Conservation (phyloP, 257 asterid species). For the Forsythia suspensa region DNA sequence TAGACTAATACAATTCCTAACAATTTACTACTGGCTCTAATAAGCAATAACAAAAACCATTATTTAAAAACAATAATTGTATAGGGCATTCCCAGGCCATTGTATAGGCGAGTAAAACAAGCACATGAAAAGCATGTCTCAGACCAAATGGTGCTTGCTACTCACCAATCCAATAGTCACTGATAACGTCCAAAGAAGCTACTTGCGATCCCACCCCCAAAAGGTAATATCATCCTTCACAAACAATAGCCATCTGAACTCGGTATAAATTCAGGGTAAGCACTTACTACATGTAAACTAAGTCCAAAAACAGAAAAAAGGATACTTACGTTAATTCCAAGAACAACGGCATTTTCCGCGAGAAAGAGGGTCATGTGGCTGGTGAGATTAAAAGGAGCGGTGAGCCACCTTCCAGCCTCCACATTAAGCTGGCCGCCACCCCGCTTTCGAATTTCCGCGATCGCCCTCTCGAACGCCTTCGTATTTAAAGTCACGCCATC, state of each 20-base stretch:
- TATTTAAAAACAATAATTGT: too few species aligned
- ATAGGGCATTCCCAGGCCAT: too few species aligned
- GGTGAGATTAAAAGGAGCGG: constrained; percentile 92
- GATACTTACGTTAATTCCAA: constrained; percentile 70
- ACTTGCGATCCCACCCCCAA: constrained; percentile 4
- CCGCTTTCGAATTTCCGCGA: constrained; percentile 53
- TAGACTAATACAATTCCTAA: background rate
- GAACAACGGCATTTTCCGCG: constrained; percentile 71
- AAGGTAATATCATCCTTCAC: background rate
- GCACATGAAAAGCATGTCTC: too few species aligned
- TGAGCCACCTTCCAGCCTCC: constrained; percentile 74
- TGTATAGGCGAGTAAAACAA: too few species aligned
- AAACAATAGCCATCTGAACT: background rate
- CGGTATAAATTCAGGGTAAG: too few species aligned
- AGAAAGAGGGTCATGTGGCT: constrained; percentile 82
- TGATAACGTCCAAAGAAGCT: background rate
- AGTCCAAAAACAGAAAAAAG: background rate
- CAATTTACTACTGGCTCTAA: background rate
- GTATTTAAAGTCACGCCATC: constrained; percentile 80
- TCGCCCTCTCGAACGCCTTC: constrained; percentile 66
- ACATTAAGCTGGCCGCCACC: constrained; percentile 98
- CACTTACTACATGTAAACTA: background rate
- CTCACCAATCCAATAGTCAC: constrained; percentile 1
- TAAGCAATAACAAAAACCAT: too few species aligned
- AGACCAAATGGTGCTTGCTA: background rate